Evolutionary conservation across 129 eudicot genomes (phyloP).

Genomic region (Helianthus annuus): HanXRQr2.0-SUNRISE NC_035447.2:66663073-66663572

Average conservation of each 20-base stretch:
- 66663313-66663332: constrained; percentile 50
- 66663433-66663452: constrained; percentile 64
- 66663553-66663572: constrained; percentile 62
- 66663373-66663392: constrained; percentile 78
- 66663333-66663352: constrained; percentile 80
- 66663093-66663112: constrained; percentile 91
- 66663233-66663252: constrained; percentile 66
- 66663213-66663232: constrained; percentile 80
- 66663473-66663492: constrained; percentile 37
- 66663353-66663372: constrained; percentile 70
- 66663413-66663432: constrained; percentile 66
- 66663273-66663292: constrained; percentile 74
- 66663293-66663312: constrained; percentile 66
- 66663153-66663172: constrained; percentile 87
- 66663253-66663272: constrained; percentile 77
- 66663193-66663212: constrained; percentile 78
- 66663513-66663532: constrained; percentile 76
- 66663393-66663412: constrained; percentile 87
- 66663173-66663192: constrained; percentile 71
- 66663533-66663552: constrained; percentile 57
- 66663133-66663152: constrained; percentile 62
- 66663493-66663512: constrained; percentile 58
- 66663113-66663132: constrained; percentile 54
- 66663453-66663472: constrained; percentile 62
- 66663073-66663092: constrained; percentile 58